phyloP scores from a whole-genome alignment of 371 early-diverging fungal species.

The Syncephalastrum sp. region DNA sequence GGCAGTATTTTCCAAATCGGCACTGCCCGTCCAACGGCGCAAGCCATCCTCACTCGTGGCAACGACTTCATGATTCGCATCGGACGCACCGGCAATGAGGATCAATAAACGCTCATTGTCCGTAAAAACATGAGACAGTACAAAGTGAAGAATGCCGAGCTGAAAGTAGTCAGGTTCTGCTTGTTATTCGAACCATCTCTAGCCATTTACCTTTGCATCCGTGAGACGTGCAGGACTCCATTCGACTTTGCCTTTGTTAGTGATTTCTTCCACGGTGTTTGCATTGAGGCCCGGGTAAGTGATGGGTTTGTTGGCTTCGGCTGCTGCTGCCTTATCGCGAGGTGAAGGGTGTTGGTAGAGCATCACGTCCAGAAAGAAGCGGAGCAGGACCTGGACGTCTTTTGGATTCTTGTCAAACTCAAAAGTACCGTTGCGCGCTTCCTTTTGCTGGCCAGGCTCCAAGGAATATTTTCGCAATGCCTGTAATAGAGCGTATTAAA shows the following conservation, averaged over 20 bases:
- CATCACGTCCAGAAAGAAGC: constrained; percentile 65
- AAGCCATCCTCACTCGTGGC: constrained; percentile 76
- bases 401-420: constrained; percentile 50
- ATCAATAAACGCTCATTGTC: constrained; percentile 59
- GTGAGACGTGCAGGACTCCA: constrained; percentile 57
- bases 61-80: constrained; percentile 65
- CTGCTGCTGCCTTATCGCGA: constrained; percentile 12
- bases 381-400: constrained; percentile 56
- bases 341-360: constrained; percentile 54
- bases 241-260: constrained; percentile 63
- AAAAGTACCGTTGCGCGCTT: constrained; percentile 50
- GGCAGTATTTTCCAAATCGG: constrained; percentile 58
- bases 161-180: constrained; percentile 4
- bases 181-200: not conserved
- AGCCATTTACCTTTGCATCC: constrained; percentile 34
- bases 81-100: constrained; percentile 62
- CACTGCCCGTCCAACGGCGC: constrained; percentile 53
- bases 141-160: constrained; percentile 41
- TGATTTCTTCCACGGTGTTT: constrained; percentile 53
- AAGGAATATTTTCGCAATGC: constrained; percentile 54
- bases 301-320: not conserved
- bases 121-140: constrained; percentile 42
- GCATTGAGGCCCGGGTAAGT: constrained; percentile 44
- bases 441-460: constrained; percentile 43
- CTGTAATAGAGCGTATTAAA: constrained; percentile 21